phyloP scores from a whole-genome alignment of 139 green algal species.

The Chara braunii region DNA sequence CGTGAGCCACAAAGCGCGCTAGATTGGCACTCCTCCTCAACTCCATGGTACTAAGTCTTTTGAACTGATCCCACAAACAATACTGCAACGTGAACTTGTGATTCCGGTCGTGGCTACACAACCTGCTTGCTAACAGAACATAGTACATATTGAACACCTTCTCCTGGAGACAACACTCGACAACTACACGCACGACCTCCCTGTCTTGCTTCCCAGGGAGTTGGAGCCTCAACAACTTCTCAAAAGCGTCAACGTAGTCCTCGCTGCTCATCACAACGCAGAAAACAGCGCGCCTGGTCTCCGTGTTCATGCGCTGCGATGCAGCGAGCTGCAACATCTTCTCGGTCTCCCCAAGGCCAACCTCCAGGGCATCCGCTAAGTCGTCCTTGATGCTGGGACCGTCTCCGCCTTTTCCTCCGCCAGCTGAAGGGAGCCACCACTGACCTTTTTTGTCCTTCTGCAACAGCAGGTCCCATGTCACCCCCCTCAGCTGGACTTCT shows the following conservation, averaged over 20 bases:
- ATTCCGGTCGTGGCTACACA: conserved; percentile 48
- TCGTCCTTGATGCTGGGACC: neutral
- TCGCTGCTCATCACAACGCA: conserved; percentile 41
- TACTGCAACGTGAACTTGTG: conserved; percentile 68
- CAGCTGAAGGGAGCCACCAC: conserved; percentile 40
- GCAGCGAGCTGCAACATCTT: conserved; percentile 39
- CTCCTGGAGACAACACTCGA: conserved; percentile 44
- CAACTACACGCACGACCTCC: conserved; percentile 29
- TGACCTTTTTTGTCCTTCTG: conserved; percentile 37
- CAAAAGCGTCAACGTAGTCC: conserved; percentile 46
- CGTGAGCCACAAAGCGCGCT: conserved; percentile 3
- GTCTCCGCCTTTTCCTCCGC: neutral
- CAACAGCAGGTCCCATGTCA: conserved; percentile 40
- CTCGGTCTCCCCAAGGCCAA: conserved; percentile 15
- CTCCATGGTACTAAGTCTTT: conserved; percentile 41
- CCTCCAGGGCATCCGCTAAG: neutral
- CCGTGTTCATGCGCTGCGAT: conserved; percentile 47
- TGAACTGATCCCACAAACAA: conserved; percentile 74
- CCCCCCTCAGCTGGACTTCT: conserved; percentile 14
- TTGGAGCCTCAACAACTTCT: conserved; percentile 38
- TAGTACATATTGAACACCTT: conserved; percentile 37
- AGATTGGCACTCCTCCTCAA: conserved; percentile 17
- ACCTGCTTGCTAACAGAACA: conserved; percentile 21
- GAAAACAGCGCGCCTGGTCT: conserved; percentile 40
- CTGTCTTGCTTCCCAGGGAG: conserved; percentile 35